Percentiles rank a stretch among this genome's conserved stretches.
Conservation (phyloP, 257 asterid species). For the Catharanthus roseus region DNA sequence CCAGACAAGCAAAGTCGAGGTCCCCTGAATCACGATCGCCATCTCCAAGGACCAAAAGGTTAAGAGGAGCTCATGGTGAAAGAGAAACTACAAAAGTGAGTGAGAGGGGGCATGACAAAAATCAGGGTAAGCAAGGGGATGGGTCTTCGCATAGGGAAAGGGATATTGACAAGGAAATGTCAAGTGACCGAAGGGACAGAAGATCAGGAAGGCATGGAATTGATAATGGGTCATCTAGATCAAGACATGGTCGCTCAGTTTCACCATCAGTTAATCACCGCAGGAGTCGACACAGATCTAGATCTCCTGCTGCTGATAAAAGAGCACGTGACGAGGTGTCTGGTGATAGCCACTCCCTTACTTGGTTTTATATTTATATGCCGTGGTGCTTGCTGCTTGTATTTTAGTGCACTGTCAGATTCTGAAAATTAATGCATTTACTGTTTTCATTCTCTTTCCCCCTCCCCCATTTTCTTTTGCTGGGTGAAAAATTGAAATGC, state of each 20-base stretch:
- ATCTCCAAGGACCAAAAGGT: conserved; percentile 75
- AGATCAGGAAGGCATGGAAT: conserved; percentile 49
- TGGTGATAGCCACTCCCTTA: conserved; percentile 61
- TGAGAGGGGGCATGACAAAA: conserved; percentile 43
- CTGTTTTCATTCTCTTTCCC: neutral
- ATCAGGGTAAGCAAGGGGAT: conserved; percentile 41
- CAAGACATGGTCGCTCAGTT: conserved; percentile 42
- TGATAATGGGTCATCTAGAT: conserved; percentile 47
- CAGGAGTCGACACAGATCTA: conserved; percentile 60
- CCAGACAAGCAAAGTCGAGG: conserved; percentile 36
- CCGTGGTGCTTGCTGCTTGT: neutral
- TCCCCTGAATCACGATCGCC: conserved; percentile 42
- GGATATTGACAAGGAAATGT: conserved; percentile 39
- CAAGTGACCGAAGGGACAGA: conserved; percentile 45
- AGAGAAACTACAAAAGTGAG: conserved; percentile 42
- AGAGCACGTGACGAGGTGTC: conserved; percentile 83
- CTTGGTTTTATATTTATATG: conserved; percentile 9
- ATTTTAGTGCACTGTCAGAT: neutral
- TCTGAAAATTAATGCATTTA: neutral
- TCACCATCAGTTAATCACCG: conserved; percentile 57
- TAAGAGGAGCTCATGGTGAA: conserved; percentile 54
- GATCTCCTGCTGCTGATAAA: conserved; percentile 46
- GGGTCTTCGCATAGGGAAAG: conserved; percentile 39
- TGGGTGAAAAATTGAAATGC: neutral
- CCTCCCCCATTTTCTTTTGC: too few species aligned